A percentile compares a stretch with the other conserved stretches of the same genome.
Evolutionary conservation across 169 alveolate species (phyloP).

Genomic region (Plasmodium falciparum): DNA sequence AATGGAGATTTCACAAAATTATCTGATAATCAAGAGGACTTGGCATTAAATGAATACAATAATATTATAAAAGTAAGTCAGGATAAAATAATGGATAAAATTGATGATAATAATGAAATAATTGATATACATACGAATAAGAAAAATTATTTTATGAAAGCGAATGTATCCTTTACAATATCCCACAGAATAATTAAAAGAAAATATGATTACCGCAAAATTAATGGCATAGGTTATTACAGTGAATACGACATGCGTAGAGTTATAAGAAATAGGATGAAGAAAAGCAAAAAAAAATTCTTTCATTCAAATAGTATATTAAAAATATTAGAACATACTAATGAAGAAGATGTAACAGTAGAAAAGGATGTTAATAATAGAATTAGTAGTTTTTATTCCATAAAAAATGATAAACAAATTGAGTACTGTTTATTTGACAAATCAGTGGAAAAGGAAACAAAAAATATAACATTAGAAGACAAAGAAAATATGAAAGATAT

Average conservation of each 20-base stretch:
- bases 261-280: slow-evolving; percentile 1
- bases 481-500: not conserved
- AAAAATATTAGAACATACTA: not conserved
- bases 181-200: slow-evolving; percentile 10
- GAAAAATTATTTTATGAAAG: slow-evolving; percentile 1
- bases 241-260: slow-evolving; percentile 45
- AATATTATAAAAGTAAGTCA: no score
- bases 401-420: slow-evolving; percentile 22
- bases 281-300: slow-evolving; percentile 4
- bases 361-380: not conserved
- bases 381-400: not conserved
- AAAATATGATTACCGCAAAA: slow-evolving; percentile 8
- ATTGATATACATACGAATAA: not conserved
- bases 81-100: no score
- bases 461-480: not conserved
- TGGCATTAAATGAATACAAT: no score
- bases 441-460: not conserved
- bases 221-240: slow-evolving; percentile 22
- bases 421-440: slow-evolving; percentile 3
- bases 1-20: no score
- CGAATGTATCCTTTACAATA: slow-evolving; percentile 25
- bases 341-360: not conserved
- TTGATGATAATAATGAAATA: slow-evolving; percentile 7
- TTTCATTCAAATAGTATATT: slow-evolving; percentile 1
- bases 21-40: no score